Percentiles rank a stretch among this genome's conserved stretches.
Conservation (phyloP, 805 yeast species). For the Clavispora asparagi region DNA sequence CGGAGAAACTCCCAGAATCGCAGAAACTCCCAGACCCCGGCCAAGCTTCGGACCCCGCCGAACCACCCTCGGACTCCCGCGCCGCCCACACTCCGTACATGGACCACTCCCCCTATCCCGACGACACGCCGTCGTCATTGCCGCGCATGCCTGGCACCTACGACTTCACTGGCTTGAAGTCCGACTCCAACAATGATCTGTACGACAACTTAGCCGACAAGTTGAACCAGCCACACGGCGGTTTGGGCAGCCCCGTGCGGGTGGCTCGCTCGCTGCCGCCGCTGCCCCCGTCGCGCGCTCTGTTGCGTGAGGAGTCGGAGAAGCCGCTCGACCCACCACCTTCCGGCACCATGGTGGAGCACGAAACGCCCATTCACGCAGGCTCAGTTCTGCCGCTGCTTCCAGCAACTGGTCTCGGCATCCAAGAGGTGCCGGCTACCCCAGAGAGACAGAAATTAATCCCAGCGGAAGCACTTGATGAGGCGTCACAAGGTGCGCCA, state of each 20-base stretch:
- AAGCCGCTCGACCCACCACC: neutral
- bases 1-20: neutral
- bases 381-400: too few species aligned
- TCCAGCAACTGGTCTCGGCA: too few species aligned
- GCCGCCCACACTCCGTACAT: neutral
- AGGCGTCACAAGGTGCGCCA: too few species aligned
- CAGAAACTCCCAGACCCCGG: neutral
- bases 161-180: constrained; percentile 42
- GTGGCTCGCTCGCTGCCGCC: neutral
- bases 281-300: neutral
- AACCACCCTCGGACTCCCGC: neutral
- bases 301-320: neutral
- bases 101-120: neutral
- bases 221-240: neutral
- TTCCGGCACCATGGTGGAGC: neutral
- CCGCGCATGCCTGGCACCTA: constrained; percentile 45
- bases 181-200: constrained; percentile 2
- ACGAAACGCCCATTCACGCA: too few species aligned
- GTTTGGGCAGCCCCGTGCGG: constrained; percentile 1
- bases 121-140: constrained; percentile 8
- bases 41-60: neutral
- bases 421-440: too few species aligned
- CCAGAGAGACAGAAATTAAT: too few species aligned
- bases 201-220: constrained; percentile 1
- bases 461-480: too few species aligned